Base-by-base conservation (phyloP, 1,284 basidiomycete species). In the Rhizoctonia solani region DNA sequence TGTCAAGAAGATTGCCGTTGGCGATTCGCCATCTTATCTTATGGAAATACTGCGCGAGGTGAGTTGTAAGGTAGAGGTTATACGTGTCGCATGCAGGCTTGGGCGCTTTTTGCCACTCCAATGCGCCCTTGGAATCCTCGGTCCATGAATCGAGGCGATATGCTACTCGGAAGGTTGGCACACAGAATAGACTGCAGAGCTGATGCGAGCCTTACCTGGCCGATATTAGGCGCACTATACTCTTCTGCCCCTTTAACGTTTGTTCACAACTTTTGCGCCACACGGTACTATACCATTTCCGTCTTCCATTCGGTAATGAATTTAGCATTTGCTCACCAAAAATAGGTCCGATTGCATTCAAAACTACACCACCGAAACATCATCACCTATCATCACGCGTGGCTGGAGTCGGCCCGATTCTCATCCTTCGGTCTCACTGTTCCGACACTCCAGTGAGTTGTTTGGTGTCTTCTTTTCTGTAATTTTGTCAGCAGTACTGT, bases 1-100 rank as follows among this genome's bases (percentile, higher is more conserved):
- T 0, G 91, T 98, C 58, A 98, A 98, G 79, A 97, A 96, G 76
- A 93, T 98, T 37, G 93, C 94, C 0, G 90, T 98, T 0, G 94
- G 95, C 34, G 86, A 92, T 72, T 94, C 91, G 0, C 89, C 92
- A 72, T 81, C 86, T 0, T 95, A 96, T 78, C 81, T 95, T 2
- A 78, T 93, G 46, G 86, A 87, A 55, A 93, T 92, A 65, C 79
- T 96, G 32, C 84, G 86, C 56, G 93, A 95, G 80, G 89, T 87
- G 54, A 55, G 80, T 71, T 66, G 29, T 58, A 46, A 30, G 32
- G 23, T 34, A 58, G 49, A n/a, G 32, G 23, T 5, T 27, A 39
- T 16, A 16, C 21, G 23, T 55, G 32, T 41, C 3, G 37, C 23
- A 3, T 27, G 3, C 23, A 27, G 50, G 19, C 9, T 52, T 29